phyloP scores from a whole-genome alignment of 805 yeast species.

The Clavispora fructus region DNA sequence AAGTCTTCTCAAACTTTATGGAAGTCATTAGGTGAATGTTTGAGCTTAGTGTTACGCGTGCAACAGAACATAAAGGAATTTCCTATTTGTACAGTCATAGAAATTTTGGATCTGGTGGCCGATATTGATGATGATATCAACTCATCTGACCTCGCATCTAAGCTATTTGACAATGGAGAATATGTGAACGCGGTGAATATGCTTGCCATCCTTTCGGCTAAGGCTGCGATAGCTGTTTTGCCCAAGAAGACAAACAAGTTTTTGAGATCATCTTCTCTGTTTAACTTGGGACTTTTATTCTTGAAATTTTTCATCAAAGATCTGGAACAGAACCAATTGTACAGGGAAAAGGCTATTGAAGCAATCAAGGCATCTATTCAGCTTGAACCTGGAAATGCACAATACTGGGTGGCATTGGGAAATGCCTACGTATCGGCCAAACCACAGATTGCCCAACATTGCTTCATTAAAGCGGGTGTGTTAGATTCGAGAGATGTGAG shows the following conservation, averaged over 20 bases:
- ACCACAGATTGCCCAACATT: slow-evolving; percentile 82
- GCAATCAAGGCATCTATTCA: slow-evolving; percentile 64
- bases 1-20: slow-evolving; percentile 51
- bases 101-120: slow-evolving; percentile 10
- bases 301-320: slow-evolving; percentile 35
- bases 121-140: slow-evolving; percentile 12
- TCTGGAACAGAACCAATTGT: slow-evolving; percentile 5
- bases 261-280: slow-evolving; percentile 50
- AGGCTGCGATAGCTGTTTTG: slow-evolving; percentile 37
- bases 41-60: slow-evolving; percentile 48
- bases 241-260: slow-evolving; percentile 40
- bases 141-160: slow-evolving; percentile 11
- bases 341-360: slow-evolving; percentile 49
- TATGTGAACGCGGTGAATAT: slow-evolving; percentile 29
- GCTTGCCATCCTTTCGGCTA: slow-evolving; percentile 42
- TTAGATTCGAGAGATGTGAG: slow-evolving; percentile 62
- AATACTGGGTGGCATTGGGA: slow-evolving; percentile 82
- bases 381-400: slow-evolving; percentile 63
- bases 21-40: slow-evolving; percentile 57
- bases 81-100: slow-evolving; percentile 33
- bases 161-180: slow-evolving; percentile 9
- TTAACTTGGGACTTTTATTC: slow-evolving; percentile 69
- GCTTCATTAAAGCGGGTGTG: slow-evolving; percentile 76
- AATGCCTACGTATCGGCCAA: slow-evolving; percentile 59
- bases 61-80: slow-evolving; percentile 48